phyloP scores from a whole-genome alignment of 768 basidiomycete genomes.

The Tulasnella sp. region DNA sequence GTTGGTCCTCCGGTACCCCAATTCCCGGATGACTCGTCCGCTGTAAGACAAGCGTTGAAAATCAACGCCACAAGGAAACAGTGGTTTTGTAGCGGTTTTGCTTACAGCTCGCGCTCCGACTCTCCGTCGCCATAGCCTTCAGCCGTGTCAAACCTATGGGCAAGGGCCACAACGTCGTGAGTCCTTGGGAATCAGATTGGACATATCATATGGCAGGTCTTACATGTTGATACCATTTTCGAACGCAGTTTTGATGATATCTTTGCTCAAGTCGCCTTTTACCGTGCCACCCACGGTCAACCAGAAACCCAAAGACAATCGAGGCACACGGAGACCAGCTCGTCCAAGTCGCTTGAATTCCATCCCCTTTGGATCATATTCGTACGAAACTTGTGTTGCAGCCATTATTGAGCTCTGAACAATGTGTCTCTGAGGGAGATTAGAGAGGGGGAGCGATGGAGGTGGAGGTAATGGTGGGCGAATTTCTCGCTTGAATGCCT shows the following conservation, averaged over 20 bases:
- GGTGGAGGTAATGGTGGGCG: not conserved
- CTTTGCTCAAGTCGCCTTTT: conserved; percentile 67
- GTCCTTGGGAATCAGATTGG: not conserved
- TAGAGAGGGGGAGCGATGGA: not conserved
- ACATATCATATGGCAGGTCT: not conserved
- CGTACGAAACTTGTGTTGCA: not conserved
- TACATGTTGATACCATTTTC: conserved; percentile 69
- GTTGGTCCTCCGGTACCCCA: conserved; percentile 61
- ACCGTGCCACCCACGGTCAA: conserved; percentile 62
- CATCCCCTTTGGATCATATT: not conserved
- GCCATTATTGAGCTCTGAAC: not conserved
- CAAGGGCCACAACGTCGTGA: not conserved
- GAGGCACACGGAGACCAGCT: not conserved
- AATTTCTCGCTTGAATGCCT: not conserved
- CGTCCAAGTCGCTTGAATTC: not conserved
- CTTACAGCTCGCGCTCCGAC: conserved; percentile 63
- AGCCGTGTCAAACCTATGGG: conserved; percentile 53
- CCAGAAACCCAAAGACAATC: conserved; percentile 36
- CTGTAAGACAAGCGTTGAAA: not conserved
- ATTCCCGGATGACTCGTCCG: conserved; percentile 74
- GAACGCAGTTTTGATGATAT: conserved; percentile 73
- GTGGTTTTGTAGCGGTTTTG: not conserved
- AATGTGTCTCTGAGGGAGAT: not conserved
- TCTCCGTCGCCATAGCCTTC: conserved; percentile 64
- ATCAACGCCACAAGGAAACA: not conserved